Evolutionary conservation across 2,329 filamentous ascomycete species (phyloP).

Genomic region (Lecanoromycetidae sp.): DNA sequence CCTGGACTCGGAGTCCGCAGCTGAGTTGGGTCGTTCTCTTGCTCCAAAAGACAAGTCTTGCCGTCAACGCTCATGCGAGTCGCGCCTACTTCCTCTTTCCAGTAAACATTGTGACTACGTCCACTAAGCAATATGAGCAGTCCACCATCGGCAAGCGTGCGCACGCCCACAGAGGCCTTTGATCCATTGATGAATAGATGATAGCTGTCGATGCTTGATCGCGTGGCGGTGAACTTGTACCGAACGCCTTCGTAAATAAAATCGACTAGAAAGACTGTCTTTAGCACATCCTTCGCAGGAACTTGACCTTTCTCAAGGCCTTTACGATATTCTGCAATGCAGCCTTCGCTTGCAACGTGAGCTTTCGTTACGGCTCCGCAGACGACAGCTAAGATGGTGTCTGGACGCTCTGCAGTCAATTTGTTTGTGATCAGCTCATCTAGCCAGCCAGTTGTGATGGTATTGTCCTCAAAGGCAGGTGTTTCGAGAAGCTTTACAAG

Average conservation of each 20-base stretch:
- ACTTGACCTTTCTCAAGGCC: constrained; percentile 96
- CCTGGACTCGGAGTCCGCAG: constrained; percentile 87
- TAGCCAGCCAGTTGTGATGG: constrained; percentile 96
- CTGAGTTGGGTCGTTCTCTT: constrained; percentile 98
- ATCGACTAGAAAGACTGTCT: constrained; percentile 93
- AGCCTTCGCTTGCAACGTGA: constrained; percentile 82
- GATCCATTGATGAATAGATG: constrained; percentile 98
- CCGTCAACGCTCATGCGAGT: constrained; percentile 92
- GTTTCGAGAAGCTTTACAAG: constrained; percentile 98
- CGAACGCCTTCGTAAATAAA: constrained; percentile 96
- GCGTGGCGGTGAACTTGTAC: constrained; percentile 96
- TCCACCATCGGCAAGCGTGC: constrained; percentile 85
- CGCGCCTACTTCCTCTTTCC: constrained; percentile 96
- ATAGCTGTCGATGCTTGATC: constrained; percentile 86
- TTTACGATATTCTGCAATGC: constrained; percentile 72
- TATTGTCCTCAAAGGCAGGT: constrained; percentile 96
- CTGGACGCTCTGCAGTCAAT: constrained; percentile 87
- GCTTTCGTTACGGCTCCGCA: constrained; percentile 93
- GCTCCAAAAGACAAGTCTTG: constrained; percentile 95
- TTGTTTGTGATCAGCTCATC: constrained; percentile 98
- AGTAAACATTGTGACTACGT: constrained; percentile 96
- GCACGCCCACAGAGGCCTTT: constrained; percentile 85
- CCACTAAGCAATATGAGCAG: constrained; percentile 81
- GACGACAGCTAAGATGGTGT: constrained; percentile 84
- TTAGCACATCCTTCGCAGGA: constrained; percentile 88